A percentile compares a stretch with the other conserved stretches of the same genome.
These are phyloP conservation scores for Mortierella polycephala DNA, from an alignment of 371 early-diverging fungal genomes.

Conservation along the genomic window DNA sequence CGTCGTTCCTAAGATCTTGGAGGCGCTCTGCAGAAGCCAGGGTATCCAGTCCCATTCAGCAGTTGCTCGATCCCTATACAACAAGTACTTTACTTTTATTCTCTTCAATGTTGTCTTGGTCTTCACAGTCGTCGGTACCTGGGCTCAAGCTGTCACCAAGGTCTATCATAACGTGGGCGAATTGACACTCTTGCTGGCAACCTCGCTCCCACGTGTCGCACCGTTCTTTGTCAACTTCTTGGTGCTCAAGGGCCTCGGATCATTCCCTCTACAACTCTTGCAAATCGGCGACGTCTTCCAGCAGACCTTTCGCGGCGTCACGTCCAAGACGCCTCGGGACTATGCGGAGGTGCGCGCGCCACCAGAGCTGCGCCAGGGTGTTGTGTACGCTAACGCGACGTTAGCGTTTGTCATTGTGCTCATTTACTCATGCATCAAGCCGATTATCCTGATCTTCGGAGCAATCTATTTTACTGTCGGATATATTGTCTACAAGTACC, in stretches of 20 bases:
- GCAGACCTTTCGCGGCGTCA: slow-evolving; percentile 57
- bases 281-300: slow-evolving; percentile 69
- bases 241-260: slow-evolving; percentile 69
- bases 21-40: slow-evolving; percentile 68
- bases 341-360: slow-evolving; percentile 64
- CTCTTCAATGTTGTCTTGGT: slow-evolving; percentile 90
- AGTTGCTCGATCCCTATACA: slow-evolving; percentile 72
- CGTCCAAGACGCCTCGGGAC: slow-evolving; percentile 79
- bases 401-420: slow-evolving; percentile 87
- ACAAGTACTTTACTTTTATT: slow-evolving; percentile 88
- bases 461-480: slow-evolving; percentile 81
- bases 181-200: slow-evolving; percentile 37
- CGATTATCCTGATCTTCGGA: slow-evolving; percentile 84
- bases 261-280: slow-evolving; percentile 75
- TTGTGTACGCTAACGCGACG: slow-evolving; percentile 71
- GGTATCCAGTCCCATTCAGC: slow-evolving; percentile 69
- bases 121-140: slow-evolving; percentile 81
- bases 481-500: slow-evolving; percentile 81
- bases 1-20: slow-evolving; percentile 72
- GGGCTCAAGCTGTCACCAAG: slow-evolving; percentile 78
- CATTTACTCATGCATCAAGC: slow-evolving; percentile 89
- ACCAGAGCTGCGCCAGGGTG: slow-evolving; percentile 60
- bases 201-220: slow-evolving; percentile 67
- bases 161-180: slow-evolving; percentile 58
- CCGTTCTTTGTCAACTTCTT: slow-evolving; percentile 85